Evolutionary conservation across 345 rosid genomes (phyloP), one percentile per base, ranked within the genome.

Genomic region (Crucihimalaya himalaica): DNA sequence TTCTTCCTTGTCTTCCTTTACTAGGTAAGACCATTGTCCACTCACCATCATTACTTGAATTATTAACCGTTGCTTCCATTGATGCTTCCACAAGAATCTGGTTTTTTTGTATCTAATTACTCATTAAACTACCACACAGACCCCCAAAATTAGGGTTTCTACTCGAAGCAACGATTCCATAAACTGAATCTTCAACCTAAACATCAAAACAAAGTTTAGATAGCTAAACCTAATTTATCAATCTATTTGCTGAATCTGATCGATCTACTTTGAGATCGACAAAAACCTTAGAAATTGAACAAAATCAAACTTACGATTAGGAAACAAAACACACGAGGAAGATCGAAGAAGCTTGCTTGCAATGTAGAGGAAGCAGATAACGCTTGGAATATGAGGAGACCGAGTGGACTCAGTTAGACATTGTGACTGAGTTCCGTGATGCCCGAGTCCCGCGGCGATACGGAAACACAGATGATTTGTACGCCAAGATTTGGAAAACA

Each of bases 21-120:
- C 83, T 85, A 55, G 85, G 88, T 63, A 79, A 70, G 63, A 94
- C 99, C 50, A 88, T 68, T n/a, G 84, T 86, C 99, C 97, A 95
- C 23, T 87, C 97, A 65, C 77, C 96, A 25, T 84, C 78, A 52
- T 21, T 29, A 35, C 63, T 42, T 60, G 20, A 27, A 52, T 53
- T 83, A 27, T 82, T 84, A 71, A 52, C 63, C 7, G 59, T 34
- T 48, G 20, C 20, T 63, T 45, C 76, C 70, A 72, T 40, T 72
- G 56, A 54, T 63, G 46, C 52, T 14, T 50, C 50, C 47, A 39
- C 14, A 51, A 40, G 56, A 61, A 57, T 50, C 28, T 59, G 39
- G 0, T 16, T 65, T 1, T 23, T 32, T 23, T 27, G 16, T 13
- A 20, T 40, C 67, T 57, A 66, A 27, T 63, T 7, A 12, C 39